Evolutionary conservation across 495 filamentous ascomycete species (phyloP).

Genomic region (Delitschia confertaspora): DNA sequence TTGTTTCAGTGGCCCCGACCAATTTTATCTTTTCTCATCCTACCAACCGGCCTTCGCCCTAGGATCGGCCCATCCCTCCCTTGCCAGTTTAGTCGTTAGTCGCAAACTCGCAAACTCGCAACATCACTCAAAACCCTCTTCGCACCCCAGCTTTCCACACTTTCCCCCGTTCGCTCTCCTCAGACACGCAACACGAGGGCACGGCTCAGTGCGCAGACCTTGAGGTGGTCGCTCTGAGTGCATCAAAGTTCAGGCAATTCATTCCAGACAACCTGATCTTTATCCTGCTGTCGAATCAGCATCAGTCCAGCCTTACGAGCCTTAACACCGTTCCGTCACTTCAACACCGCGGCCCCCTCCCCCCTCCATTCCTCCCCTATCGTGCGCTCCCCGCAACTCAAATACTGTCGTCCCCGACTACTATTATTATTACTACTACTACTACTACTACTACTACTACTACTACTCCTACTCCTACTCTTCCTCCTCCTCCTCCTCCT

Average conservation of each 20-base stretch:
- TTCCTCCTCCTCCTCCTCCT: neutral
- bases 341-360: conserved; percentile 14
- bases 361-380: conserved; percentile 3
- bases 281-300: conserved; percentile 21
- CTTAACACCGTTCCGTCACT: neutral
- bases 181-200: conserved; percentile 3
- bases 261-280: conserved; percentile 13
- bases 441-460: no score
- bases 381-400: no score
- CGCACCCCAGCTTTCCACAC: no score
- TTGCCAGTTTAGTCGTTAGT: no score
- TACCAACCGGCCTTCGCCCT: no score
- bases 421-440: no score
- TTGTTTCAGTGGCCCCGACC: no score
- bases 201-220: conserved; percentile 4
- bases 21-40: no score
- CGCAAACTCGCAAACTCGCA: no score
- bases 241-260: conserved; percentile 18
- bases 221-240: conserved; percentile 11
- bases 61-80: no score
- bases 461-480: no score
- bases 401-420: no score
- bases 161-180: neutral
- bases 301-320: conserved; percentile 6
- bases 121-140: conserved; percentile 1